A percentile compares a stretch with the other conserved stretches of the same genome.
Conservation (phyloP, 768 basidiomycete species). For the Tulasnella calospora region DNA sequence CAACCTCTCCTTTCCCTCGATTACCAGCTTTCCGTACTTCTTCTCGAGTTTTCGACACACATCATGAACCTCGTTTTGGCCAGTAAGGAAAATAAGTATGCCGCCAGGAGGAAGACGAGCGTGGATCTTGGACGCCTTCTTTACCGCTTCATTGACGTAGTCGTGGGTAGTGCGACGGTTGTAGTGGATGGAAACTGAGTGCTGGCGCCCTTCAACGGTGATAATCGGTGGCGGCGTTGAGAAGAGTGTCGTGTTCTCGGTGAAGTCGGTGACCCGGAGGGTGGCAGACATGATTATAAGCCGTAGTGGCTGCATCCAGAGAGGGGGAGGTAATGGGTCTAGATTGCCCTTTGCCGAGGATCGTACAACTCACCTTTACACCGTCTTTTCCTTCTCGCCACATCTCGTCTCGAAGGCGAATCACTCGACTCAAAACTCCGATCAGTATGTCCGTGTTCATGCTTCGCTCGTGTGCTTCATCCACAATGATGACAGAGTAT, state of each 20-base stretch:
- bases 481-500: conserved; percentile 93
- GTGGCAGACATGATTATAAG: conserved; percentile 99
- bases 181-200: conserved; percentile 95
- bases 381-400: conserved; percentile 75
- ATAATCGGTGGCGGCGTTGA: conserved; percentile 82
- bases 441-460: conserved; percentile 98
- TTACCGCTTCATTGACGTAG: conserved; percentile 85
- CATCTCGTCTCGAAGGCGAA: conserved; percentile 81
- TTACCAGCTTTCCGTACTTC: conserved; percentile 62
- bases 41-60: conserved; percentile 78
- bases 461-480: conserved; percentile 96
- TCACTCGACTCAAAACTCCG: conserved; percentile 90
- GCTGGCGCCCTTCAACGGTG: conserved; percentile 81
- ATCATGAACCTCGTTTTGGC: conserved; percentile 82
- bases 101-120: conserved; percentile 87
- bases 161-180: conserved; percentile 77
- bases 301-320: conserved; percentile 61
- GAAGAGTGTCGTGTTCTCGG: conserved; percentile 79
- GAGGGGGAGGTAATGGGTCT: conserved; percentile 7
- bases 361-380: conserved; percentile 50
- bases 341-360: not conserved
- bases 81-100: conserved; percentile 89
- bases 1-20: conserved; percentile 43
- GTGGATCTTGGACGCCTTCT: conserved; percentile 89
- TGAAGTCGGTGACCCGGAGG: conserved; percentile 87